phyloP scores from a whole-genome alignment of 176 grass and related monocot genomes.

The Otatea glauca region DNA sequence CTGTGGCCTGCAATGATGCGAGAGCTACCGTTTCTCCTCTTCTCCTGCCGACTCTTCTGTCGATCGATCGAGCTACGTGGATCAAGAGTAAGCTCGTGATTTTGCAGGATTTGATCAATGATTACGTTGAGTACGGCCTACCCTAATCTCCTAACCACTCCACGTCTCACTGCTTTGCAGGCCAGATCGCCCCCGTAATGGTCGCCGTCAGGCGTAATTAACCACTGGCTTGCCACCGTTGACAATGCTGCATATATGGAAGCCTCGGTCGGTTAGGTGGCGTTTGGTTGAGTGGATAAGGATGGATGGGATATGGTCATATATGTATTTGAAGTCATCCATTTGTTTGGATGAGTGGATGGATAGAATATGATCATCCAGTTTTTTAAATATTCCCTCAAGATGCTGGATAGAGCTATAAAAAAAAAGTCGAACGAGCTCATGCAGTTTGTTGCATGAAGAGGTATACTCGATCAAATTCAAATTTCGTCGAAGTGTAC shows the following conservation, averaged over 20 bases:
- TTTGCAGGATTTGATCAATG: background rate
- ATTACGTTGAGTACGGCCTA: background rate
- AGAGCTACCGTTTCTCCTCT: background rate
- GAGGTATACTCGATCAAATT: too few relatives aligned
- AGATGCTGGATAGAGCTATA: too few relatives aligned
- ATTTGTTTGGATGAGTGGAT: too few relatives aligned
- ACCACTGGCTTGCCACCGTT: conserved; percentile 5
- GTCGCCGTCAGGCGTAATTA: conserved; percentile 20
- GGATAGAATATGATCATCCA: too few relatives aligned
- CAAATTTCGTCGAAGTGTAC: too few relatives aligned
- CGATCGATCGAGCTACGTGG: background rate
- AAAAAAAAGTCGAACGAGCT: too few relatives aligned
- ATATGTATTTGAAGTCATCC: too few relatives aligned
- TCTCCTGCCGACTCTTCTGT: background rate
- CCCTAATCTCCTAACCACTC: background rate
- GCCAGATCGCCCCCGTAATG: background rate
- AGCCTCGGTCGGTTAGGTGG: background rate
- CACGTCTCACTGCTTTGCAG: background rate
- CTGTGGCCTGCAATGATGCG: background rate
- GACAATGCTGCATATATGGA: conserved; percentile 8
- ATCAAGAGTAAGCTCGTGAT: background rate
- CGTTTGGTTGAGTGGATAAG: too few relatives aligned
- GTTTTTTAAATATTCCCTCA: too few relatives aligned
- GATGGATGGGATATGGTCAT: too few relatives aligned
- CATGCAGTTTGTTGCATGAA: too few relatives aligned